Evolutionary conservation across 805 yeast species (phyloP).

Genomic region (Zygoascus tannicola): DNA sequence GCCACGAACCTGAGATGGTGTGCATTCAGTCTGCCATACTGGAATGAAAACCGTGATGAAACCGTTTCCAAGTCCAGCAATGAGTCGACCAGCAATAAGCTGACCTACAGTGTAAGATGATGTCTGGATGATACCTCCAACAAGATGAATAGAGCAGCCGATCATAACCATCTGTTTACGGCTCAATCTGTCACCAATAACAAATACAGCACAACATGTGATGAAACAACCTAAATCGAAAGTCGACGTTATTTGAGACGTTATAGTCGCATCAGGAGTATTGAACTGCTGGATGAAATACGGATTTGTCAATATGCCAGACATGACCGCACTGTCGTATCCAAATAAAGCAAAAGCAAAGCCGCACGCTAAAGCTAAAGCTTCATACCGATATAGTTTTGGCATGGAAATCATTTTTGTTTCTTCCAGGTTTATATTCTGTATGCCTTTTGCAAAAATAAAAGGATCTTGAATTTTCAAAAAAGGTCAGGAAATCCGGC

Average conservation of each 20-base stretch:
- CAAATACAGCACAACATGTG: too few relatives aligned
- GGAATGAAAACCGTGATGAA: slow-evolving; percentile 71
- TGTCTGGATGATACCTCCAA: slow-evolving; percentile 42
- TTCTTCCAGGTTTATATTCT: too few relatives aligned
- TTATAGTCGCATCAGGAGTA: slow-evolving; percentile 46
- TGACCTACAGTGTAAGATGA: slow-evolving; percentile 20
- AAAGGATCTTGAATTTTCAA: too few relatives aligned
- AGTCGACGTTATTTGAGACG: slow-evolving; percentile 45
- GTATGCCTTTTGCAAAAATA: not conserved
- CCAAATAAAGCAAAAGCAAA: slow-evolving; percentile 44
- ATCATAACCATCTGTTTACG: slow-evolving; percentile 39
- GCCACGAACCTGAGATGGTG: slow-evolving; percentile 60
- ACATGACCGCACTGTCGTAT: slow-evolving; percentile 70
- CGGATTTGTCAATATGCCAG: slow-evolving; percentile 69
- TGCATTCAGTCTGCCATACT: slow-evolving; percentile 70
- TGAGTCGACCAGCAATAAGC: slow-evolving; percentile 50
- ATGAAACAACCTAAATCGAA: slow-evolving; percentile 68
- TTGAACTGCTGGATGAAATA: slow-evolving; percentile 50
- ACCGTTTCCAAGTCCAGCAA: slow-evolving; percentile 69
- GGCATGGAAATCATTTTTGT: slow-evolving; percentile 15
- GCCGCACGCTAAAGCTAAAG: slow-evolving; percentile 16
- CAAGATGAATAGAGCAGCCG: slow-evolving; percentile 41
- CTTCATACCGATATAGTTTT: slow-evolving; percentile 14
- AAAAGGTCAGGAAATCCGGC: too few relatives aligned
- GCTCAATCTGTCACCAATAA: slow-evolving; percentile 41